Percentiles rank a stretch among this genome's conserved stretches.
phyloP scores from a whole-genome alignment of 2,329 filamentous ascomycete species.

The Cordyceps fumosorosea region DNA sequence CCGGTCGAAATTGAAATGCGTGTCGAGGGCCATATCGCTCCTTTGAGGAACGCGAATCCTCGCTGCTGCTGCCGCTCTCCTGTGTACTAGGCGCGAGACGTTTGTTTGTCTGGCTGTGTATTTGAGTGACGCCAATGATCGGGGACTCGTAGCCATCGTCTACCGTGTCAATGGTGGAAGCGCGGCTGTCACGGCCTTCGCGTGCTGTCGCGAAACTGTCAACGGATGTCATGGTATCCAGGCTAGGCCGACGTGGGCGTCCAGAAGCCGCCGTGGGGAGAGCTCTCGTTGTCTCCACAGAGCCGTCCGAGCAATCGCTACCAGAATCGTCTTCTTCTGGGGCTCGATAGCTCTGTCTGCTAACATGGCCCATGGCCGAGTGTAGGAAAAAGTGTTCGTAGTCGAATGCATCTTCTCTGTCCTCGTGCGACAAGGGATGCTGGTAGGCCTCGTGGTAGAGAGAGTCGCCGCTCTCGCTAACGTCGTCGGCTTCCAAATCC shows the following conservation, averaged over 20 bases:
- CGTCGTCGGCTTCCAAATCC: constrained; percentile 30
- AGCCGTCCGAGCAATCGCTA: constrained; percentile 54
- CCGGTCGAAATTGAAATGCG: constrained; percentile 2
- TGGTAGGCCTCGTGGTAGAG: constrained; percentile 56
- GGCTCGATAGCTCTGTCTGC: constrained; percentile 26
- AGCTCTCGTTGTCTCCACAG: constrained; percentile 55
- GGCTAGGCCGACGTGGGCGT: constrained; percentile 40
- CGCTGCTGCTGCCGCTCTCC: constrained; percentile 9
- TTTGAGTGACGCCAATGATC: not conserved
- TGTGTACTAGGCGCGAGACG: constrained; percentile 5
- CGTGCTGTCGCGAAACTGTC: constrained; percentile 53
- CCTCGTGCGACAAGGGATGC: constrained; percentile 71
- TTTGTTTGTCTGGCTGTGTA: not conserved
- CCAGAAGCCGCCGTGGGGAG: constrained; percentile 28
- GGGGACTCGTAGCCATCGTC: constrained; percentile 9
- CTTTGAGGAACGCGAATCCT: constrained; percentile 17
- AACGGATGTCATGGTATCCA: constrained; percentile 43
- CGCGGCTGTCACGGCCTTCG: constrained; percentile 39
- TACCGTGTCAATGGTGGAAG: constrained; percentile 17
- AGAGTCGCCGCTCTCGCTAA: constrained; percentile 58
- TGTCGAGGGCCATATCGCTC: constrained; percentile 15
- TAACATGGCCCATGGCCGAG: constrained; percentile 78
- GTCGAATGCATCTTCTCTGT: constrained; percentile 90
- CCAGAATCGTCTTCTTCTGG: constrained; percentile 35
- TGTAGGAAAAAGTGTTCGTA: constrained; percentile 95